phyloP scores from a whole-genome alignment of 192 early-diverging fungal species.

The Coemansia sp. region DNA sequence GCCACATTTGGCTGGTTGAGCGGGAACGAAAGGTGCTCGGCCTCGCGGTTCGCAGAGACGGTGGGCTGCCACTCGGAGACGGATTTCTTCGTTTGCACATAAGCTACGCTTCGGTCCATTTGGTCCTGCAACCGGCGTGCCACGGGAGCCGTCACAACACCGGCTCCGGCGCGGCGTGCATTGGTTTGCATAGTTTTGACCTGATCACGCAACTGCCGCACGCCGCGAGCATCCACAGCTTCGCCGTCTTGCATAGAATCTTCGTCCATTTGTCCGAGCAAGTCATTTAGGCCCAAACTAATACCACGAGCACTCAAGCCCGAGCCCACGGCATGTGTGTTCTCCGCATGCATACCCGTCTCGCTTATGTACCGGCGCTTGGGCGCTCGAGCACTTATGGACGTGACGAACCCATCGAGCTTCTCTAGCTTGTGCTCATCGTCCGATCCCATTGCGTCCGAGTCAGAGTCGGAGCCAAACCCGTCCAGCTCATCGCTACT shows the following conservation, averaged over 20 bases:
- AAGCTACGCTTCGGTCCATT: slow-evolving; percentile 83
- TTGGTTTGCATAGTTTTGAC: slow-evolving; percentile 33
- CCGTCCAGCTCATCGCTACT: slow-evolving; percentile 33
- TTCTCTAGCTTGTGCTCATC: slow-evolving; percentile 14
- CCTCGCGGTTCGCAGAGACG: slow-evolving; percentile 78
- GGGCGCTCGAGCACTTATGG: slow-evolving; percentile 68
- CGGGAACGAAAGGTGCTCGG: slow-evolving; percentile 78
- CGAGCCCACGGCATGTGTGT: slow-evolving; percentile 44
- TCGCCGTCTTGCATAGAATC: slow-evolving; percentile 53
- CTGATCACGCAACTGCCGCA: slow-evolving; percentile 34
- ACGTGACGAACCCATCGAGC: slow-evolving; percentile 58
- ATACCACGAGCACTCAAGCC: slow-evolving; percentile 52
- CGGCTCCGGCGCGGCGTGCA: slow-evolving; percentile 35
- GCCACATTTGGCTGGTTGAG: slow-evolving; percentile 12
- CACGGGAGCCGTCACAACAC: slow-evolving; percentile 72
- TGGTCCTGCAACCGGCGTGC: slow-evolving; percentile 82
- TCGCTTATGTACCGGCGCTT: slow-evolving; percentile 56
- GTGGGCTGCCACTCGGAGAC: slow-evolving; percentile 82
- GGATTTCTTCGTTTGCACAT: slow-evolving; percentile 76
- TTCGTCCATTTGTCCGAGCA: slow-evolving; percentile 67
- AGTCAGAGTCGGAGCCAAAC: slow-evolving; percentile 22
- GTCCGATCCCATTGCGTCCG: slow-evolving; percentile 23
- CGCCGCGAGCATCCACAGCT: slow-evolving; percentile 21
- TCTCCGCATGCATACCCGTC: slow-evolving; percentile 25
- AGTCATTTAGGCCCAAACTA: slow-evolving; percentile 72